Base-by-base conservation (phyloP, 2,329 filamentous ascomycete genomes). In the Xylaria sp. region DNA sequence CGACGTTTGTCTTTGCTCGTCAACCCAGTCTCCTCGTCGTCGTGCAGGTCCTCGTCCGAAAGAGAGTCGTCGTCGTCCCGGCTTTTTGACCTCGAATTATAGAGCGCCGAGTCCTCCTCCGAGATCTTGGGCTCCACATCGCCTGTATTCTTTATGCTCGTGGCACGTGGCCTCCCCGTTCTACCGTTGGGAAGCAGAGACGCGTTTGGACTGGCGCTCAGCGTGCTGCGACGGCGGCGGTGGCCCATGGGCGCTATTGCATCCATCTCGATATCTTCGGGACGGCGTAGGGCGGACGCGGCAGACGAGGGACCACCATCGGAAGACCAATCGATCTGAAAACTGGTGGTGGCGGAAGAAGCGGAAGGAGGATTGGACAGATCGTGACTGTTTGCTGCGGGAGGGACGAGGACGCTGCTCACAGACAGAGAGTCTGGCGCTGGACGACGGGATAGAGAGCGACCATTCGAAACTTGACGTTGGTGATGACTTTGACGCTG, bases 1-100 rank as follows among this genome's bases (percentile, higher is more conserved):
- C 90, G 89, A 73, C 88, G 86, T 79, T 89, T 88, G 76, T 95
- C 92, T 76, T 89, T 88, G 69, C 87, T 86, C 46, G 93, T 97
- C 74, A 98, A 84, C 0, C 94, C 94, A 1, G 92, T 93, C 85
- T 98, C 94, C 82, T 97, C 94, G 78, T 98, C 94, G 75, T 95
- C 92, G 69, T 92, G 89, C 34, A 92, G 80, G 56, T 92, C 92
- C 72, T 94, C 91, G 73, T 93, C 91, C 34, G 90, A 90, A 63
- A 89, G 86, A 28, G 88, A 84, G 73, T 90, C 88, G 63, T 85
- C 84, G 72, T 82, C 79, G 3, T 58, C 65, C 3, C 77, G 76
- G 13, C 80, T 78, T 55, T 79, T 77, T 54, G 65, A 72, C 72
- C 73, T 73, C 12, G 74, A 73, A 41, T n/a, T n/a, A 64, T 75